Evolutionary conservation across 2,329 filamentous ascomycete species (phyloP).

Genomic region (Colletotrichum euphorbiae): DNA sequence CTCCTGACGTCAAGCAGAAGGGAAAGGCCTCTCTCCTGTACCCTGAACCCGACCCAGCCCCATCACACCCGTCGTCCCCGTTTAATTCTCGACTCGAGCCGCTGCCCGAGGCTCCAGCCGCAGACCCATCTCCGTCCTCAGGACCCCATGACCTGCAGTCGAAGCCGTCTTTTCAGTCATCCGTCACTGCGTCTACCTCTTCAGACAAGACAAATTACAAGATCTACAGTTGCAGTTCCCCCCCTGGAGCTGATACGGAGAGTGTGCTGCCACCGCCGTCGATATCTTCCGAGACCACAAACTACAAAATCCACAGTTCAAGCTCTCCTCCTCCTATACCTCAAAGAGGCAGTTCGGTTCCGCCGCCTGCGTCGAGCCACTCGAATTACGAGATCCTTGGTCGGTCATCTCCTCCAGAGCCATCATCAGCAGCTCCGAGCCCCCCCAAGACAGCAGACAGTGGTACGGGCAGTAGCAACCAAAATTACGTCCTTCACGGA

Average conservation of each 20-base stretch:
- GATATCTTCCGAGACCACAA: slow-evolving; percentile 62
- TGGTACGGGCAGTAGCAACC: slow-evolving; percentile 54
- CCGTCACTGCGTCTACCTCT: slow-evolving; percentile 54
- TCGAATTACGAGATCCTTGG: slow-evolving; percentile 65
- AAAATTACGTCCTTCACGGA: slow-evolving; percentile 67
- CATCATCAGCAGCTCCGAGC: slow-evolving; percentile 51
- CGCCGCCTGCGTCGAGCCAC: slow-evolving; percentile 54
- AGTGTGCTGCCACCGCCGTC: slow-evolving; percentile 51
- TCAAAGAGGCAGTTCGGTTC: slow-evolving; percentile 54
- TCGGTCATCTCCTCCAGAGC: slow-evolving; percentile 60
- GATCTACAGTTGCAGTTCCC: slow-evolving; percentile 62
- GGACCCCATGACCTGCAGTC: slow-evolving; percentile 35
- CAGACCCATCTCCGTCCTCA: slow-evolving; percentile 8
- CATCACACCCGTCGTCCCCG: slow-evolving; percentile 40
- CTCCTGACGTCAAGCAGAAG: slow-evolving; percentile 58
- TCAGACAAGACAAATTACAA: slow-evolving; percentile 68
- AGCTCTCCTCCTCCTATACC: slow-evolving; percentile 54
- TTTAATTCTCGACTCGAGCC: slow-evolving; percentile 47
- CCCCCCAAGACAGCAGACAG: slow-evolving; percentile 52
- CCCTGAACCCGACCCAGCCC: slow-evolving; percentile 20
- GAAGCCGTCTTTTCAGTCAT: slow-evolving; percentile 46
- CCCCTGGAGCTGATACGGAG: slow-evolving; percentile 53
- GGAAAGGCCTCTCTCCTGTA: slow-evolving; percentile 43
- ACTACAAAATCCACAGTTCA: slow-evolving; percentile 66
- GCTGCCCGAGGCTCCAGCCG: slow-evolving; percentile 45